phyloP scores from a whole-genome alignment of 495 filamentous ascomycete species.

The Penicillium canescens region DNA sequence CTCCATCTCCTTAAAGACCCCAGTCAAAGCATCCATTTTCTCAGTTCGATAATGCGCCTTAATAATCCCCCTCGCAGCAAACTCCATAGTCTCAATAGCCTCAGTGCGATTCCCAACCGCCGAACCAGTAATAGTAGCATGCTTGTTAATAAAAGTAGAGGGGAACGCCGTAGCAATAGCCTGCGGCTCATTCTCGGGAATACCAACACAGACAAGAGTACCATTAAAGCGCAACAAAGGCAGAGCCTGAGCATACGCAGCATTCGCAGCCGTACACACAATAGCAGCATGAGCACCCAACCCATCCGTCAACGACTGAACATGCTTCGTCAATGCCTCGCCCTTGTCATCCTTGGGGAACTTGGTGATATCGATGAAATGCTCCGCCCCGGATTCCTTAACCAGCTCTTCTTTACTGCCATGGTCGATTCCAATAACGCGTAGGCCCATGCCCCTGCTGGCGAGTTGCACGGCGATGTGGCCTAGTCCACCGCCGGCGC shows the following conservation, averaged over 20 bases:
- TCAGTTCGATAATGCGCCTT: slow-evolving; percentile 59
- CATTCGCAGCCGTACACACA: slow-evolving; percentile 64
- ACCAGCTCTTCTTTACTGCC: slow-evolving; percentile 62
- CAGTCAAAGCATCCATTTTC: slow-evolving; percentile 63
- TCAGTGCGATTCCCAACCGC: slow-evolving; percentile 66
- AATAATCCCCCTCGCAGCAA: slow-evolving; percentile 61
- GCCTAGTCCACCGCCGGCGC: slow-evolving; percentile 68
- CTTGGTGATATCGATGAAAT: slow-evolving; percentile 66
- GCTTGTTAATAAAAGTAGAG: slow-evolving; percentile 48
- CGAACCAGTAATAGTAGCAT: slow-evolving; percentile 57
- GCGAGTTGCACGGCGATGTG: slow-evolving; percentile 68
- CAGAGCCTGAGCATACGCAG: slow-evolving; percentile 61
- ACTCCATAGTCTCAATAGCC: slow-evolving; percentile 65
- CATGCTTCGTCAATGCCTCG: slow-evolving; percentile 50
- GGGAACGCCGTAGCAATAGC: slow-evolving; percentile 60
- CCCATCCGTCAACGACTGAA: slow-evolving; percentile 59
- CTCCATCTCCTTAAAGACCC: slow-evolving; percentile 61
- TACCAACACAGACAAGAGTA: slow-evolving; percentile 64
- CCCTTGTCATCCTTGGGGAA: slow-evolving; percentile 49
- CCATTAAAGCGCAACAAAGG: slow-evolving; percentile 64
- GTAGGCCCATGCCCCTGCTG: slow-evolving; percentile 59
- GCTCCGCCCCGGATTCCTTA: slow-evolving; percentile 61
- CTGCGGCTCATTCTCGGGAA: slow-evolving; percentile 61
- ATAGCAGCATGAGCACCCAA: slow-evolving; percentile 65
- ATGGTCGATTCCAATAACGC: slow-evolving; percentile 70